Evolutionary conservation across 371 early-diverging fungal species (phyloP).

Genomic region (Haplosporangium sp.): DNA sequence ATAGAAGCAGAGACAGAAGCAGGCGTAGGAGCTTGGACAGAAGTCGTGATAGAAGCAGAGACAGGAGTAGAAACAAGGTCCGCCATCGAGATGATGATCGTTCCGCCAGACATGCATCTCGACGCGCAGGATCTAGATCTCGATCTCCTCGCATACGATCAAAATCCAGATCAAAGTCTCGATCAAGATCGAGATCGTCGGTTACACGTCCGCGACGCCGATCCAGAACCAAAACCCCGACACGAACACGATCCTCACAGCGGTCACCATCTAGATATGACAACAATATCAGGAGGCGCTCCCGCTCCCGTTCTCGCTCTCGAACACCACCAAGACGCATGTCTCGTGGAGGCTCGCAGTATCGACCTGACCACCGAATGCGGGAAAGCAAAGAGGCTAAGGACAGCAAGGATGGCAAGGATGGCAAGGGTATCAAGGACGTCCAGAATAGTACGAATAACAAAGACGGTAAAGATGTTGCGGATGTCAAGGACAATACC

Average conservation of each 20-base stretch:
- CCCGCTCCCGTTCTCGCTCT: conserved; percentile 30
- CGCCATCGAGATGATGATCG: conserved; percentile 18
- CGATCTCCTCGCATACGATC: conserved; percentile 32
- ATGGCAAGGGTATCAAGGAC: conserved; percentile 10
- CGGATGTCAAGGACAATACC: background rate
- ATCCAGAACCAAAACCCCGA: conserved; percentile 23
- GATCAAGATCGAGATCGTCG: conserved; percentile 23
- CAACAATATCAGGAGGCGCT: conserved; percentile 9
- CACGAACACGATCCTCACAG: conserved; percentile 13
- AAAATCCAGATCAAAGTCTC: conserved; percentile 25
- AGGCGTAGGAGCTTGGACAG: conserved; percentile 1
- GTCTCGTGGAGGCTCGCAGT: conserved; percentile 22
- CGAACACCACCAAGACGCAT: conserved; percentile 16
- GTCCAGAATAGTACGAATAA: background rate
- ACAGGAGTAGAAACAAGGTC: conserved; percentile 10
- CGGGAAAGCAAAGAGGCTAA: conserved; percentile 7
- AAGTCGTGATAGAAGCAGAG: conserved; percentile 2
- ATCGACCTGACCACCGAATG: conserved; percentile 20
- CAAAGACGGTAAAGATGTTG: background rate
- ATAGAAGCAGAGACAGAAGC: conserved; percentile 14
- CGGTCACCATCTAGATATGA: conserved; percentile 13
- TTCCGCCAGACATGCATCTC: conserved; percentile 12
- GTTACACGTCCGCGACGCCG: conserved; percentile 21
- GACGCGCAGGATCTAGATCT: conserved; percentile 27
- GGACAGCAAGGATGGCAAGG: conserved; percentile 14